Evolutionary conservation across 371 early-diverging fungal genomes (phyloP), one percentile per base, ranked within the genome.

Genomic region (Fennellomyces sp.): DNA sequence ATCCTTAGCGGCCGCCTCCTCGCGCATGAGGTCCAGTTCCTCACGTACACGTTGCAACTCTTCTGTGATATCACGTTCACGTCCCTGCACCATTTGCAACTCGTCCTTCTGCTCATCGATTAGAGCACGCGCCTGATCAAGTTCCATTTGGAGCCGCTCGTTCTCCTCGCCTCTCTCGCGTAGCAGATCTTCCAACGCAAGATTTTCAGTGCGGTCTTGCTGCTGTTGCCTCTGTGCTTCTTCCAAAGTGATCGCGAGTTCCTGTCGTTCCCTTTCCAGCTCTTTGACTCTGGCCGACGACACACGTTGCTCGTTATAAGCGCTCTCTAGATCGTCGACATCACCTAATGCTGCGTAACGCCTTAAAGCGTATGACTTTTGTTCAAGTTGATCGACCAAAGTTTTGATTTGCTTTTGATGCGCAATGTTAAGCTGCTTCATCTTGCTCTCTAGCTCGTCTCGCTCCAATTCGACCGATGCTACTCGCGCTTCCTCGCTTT

Each of bases 391-490:
- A 17, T 38, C 55, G 8, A 54, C 39, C 12, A 54, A 26, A 5
- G 55, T 54, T 26, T 54, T 35, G 38, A 54, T 23, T 35, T 54
- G 55, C 21, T 28, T 23, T 38, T 38, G 7, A 25, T 54, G 55
- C n/a, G 38, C 13, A 1, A 11, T 39, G 7, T 10, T 15, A 13
- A 35, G 35, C 8, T 54, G 39, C 13, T 54, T 26, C 30, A 36
- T 35, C 19, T 54, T 54, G 27, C 8, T 39, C 11, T 23, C 17
- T 6, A 54, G 17, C 15, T 54, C 55, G 23, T 54, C 39, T 23
- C 55, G 55, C 15, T 36, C 55, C 45, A 45, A 23, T n/a, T n/a
- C n/a, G n/a, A n/a, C n/a, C n/a, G n/a, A n/a, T n/a, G n/a, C n/a
- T n/a, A n/a, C n/a, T n/a, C n/a, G n/a, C n/a, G n/a, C n/a, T n/a